These are phyloP conservation scores for Fonsecaea pedrosoi DNA, from an alignment of 2,329 filamentous ascomycete genomes.

Conservation along the genomic window DNA sequence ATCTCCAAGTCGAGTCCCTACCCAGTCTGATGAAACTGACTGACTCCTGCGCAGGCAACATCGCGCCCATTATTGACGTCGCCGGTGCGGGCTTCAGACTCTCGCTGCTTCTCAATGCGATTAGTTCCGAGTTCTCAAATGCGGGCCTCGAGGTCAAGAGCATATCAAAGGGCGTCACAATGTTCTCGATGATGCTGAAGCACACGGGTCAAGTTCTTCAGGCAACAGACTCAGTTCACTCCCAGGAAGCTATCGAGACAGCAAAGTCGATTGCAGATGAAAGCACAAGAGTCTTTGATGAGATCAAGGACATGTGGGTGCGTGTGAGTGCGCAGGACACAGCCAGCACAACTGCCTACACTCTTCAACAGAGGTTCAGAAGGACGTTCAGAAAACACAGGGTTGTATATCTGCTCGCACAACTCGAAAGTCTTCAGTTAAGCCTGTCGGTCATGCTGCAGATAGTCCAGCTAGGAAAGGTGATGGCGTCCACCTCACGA, in stretches of 20 bases:
- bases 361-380: constrained; percentile 47
- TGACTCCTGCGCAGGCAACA: constrained; percentile 32
- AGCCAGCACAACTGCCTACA: constrained; percentile 41
- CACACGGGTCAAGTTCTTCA: constrained; percentile 47
- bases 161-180: constrained; percentile 51
- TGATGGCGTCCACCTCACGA: constrained; percentile 42
- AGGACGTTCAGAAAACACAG: constrained; percentile 52
- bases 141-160: constrained; percentile 50
- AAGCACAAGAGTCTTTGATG: constrained; percentile 49
- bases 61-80: constrained; percentile 42
- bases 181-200: constrained; percentile 51
- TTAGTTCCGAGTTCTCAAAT: constrained; percentile 50
- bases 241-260: constrained; percentile 45
- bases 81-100: constrained; percentile 48
- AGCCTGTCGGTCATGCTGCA: constrained; percentile 50
- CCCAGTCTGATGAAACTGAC: constrained; percentile 3
- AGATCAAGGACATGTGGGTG: constrained; percentile 52
- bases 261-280: constrained; percentile 50
- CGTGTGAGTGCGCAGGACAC: constrained; percentile 37
- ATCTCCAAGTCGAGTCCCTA: neutral
- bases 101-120: constrained; percentile 51
- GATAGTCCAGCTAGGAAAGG: constrained; percentile 48
- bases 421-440: constrained; percentile 51
- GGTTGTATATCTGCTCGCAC: constrained; percentile 51
- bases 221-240: constrained; percentile 43